Evolutionary conservation across 345 rosid species (phyloP).

Genomic region (Erodium maritimum): DNA sequence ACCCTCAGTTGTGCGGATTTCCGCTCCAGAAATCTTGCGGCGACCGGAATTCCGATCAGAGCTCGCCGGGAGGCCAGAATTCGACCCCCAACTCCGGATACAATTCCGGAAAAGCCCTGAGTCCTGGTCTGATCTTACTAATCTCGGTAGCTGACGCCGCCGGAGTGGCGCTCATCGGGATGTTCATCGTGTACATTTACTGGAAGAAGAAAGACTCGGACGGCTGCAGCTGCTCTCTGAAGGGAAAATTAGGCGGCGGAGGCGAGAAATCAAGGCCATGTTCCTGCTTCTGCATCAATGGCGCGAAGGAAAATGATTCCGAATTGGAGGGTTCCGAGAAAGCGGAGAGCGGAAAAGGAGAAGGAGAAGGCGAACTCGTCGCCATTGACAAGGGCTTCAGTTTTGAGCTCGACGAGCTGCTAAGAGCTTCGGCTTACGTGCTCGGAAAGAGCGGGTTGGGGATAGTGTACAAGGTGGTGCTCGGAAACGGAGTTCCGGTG

Average conservation of each 20-base stretch:
- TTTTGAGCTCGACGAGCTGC: constrained; percentile 82
- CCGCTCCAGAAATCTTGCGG: constrained; percentile 84
- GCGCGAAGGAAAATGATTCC: constrained; percentile 38
- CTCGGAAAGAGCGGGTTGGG: constrained; percentile 96
- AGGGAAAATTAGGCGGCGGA: constrained; percentile 52
- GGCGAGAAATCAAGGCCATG: constrained; percentile 20
- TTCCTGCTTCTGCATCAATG: constrained; percentile 17
- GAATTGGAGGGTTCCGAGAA: constrained; percentile 53
- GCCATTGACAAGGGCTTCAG: constrained; percentile 88
- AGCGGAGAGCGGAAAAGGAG: constrained; percentile 25
- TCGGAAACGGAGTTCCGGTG: constrained; percentile 86
- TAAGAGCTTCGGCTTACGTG: constrained; percentile 94
- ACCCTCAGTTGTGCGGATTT: constrained; percentile 74
- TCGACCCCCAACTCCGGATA: constrained; percentile 13
- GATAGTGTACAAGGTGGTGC: constrained; percentile 93
- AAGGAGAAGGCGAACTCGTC: constrained; percentile 82
- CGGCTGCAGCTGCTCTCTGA: constrained; percentile 78
- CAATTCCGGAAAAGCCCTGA: constrained; percentile 33
- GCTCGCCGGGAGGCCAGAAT: constrained; percentile 21
- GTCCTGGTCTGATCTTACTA: constrained; percentile 55
- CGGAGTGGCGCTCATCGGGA: constrained; percentile 67
- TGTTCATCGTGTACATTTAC: constrained; percentile 58
- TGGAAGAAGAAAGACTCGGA: constrained; percentile 85
- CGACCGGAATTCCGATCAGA: constrained; percentile 5
- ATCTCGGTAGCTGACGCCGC: constrained; percentile 76